Evolutionary conservation across 1,284 basidiomycete genomes (phyloP).

Genomic region (Cutaneotrichosporon sp.): DNA sequence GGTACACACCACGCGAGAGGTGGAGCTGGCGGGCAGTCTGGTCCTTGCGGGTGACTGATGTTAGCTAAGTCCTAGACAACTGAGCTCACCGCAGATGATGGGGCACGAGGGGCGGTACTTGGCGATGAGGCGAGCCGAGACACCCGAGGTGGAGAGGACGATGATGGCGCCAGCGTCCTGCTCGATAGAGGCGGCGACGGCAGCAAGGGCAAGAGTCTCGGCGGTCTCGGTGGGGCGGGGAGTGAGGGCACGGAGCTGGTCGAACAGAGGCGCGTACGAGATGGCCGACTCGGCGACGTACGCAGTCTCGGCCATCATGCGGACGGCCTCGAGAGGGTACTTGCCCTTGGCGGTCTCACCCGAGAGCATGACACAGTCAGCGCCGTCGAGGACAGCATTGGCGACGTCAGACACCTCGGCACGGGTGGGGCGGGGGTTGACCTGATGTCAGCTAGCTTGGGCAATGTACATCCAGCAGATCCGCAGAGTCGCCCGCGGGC

Average conservation of each 20-base stretch:
- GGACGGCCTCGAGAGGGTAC: conserved; percentile 91
- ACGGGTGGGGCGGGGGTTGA: conserved; percentile 94
- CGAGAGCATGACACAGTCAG: conserved; percentile 98
- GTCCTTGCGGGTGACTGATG: conserved; percentile 86
- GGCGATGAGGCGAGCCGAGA: conserved; percentile 93
- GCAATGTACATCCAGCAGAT: background rate
- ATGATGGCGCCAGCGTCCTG: conserved; percentile 92
- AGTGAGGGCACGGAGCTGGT: conserved; percentile 77
- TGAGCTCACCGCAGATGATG: conserved; percentile 82
- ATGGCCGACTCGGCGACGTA: conserved; percentile 90
- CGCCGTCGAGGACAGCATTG: conserved; percentile 94
- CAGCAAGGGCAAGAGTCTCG: conserved; percentile 91
- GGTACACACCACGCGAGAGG: conserved; percentile 95
- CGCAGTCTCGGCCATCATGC: conserved; percentile 99
- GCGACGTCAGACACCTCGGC: conserved; percentile 97
- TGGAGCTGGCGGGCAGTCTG: conserved; percentile 97
- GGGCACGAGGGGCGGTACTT: conserved; percentile 95
- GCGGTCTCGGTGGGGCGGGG: conserved; percentile 84
- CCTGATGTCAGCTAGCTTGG: conserved; percentile 58
- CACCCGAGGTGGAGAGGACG: conserved; percentile 89
- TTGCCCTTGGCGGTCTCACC: conserved; percentile 96
- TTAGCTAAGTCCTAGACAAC: background rate
- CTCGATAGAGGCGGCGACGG: conserved; percentile 91
- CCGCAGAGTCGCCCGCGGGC: background rate
- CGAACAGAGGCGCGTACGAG: conserved; percentile 88